These are phyloP conservation scores for Vaccinium vitisidaea DNA, from an alignment of 148 eudicot species.

Conservation along the genomic window DNA sequence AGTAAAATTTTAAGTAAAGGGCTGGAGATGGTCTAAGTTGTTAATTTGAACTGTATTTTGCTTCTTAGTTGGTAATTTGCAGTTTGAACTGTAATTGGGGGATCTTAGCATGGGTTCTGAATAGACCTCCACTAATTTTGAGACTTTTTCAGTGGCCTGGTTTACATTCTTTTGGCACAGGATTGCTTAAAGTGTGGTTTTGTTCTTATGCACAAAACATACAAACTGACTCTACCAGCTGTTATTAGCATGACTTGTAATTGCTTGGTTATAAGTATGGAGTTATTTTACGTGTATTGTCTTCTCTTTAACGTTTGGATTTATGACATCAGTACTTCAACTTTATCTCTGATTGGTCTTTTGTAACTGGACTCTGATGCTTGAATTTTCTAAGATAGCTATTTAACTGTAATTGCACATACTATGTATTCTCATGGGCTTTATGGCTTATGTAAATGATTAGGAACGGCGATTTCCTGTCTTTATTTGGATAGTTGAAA, in stretches of 20 bases:
- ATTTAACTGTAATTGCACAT: background rate
- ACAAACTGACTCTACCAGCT: background rate
- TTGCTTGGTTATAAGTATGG: background rate
- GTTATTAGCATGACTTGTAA: background rate
- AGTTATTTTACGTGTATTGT: background rate
- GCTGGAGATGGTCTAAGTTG: background rate
- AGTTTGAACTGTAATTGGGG: background rate
- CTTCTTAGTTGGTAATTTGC: conserved; percentile 9
- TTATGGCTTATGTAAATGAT: background rate
- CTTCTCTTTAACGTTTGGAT: background rate
- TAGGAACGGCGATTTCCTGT: background rate
- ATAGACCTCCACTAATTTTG: no score
- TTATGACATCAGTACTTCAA: background rate
- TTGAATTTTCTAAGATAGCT: background rate
- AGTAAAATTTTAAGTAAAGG: background rate
- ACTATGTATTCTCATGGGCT: background rate
- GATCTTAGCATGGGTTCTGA: background rate
- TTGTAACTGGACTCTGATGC: background rate
- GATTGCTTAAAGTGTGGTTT: background rate
- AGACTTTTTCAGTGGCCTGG: background rate
- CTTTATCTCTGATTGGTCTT: background rate
- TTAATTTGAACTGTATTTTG: conserved; percentile 1
- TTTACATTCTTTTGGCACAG: background rate
- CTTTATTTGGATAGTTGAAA: background rate
- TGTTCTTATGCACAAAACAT: background rate